Base-by-base conservation (phyloP, 75 land plant species). In the Selaginella tamariscina region DNA sequence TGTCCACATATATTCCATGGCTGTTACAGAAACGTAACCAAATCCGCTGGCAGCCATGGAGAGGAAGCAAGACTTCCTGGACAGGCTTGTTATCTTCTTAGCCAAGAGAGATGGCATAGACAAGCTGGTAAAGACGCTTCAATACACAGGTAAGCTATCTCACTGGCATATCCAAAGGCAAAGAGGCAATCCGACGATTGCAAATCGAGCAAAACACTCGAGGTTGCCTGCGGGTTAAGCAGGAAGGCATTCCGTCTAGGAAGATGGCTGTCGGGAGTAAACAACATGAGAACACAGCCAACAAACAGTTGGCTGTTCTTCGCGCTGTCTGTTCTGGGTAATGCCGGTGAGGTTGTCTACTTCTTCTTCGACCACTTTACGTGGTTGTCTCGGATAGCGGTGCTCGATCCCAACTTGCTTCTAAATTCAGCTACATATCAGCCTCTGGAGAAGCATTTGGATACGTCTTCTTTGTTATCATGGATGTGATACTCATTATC, bases 121-220 rank as follows among this genome's bases (percentile, higher is more conserved):
- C 88, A 94, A 94, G 80, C 86, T 94, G 8, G 98, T 94, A 54
- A 94, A 94, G 88, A 94, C 98, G 28, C 83, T 89, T 74, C 98
- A 94, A 66, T 94, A 94, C 65, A 84, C 83, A 13, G 83, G 89
- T 63, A 94, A 94, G 80, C 82, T 94, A 2, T 79, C 69, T 22
- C 88, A 94, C 79, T 82, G 82, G 82, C 89, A 74, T 30, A 33
- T 70, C n/a, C 74, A 79, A 28, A 56, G 30, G 32, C 49, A 15
- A 15, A 39, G 49, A 39, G 15, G 49, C 49, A 15, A 39, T 0
- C 70, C 54, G 21, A 73, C 0, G 65, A 72, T 78, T 0, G 95
- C 95, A 2, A 62, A 62, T 0, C 54, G 90, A 30, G 84, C 84
- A 94, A 94, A 82, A 69, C 81, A 2, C 79, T 80, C 78, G 98